Conservation (phyloP, 345 rosid species). For the Eutrema japonicum region DNA sequence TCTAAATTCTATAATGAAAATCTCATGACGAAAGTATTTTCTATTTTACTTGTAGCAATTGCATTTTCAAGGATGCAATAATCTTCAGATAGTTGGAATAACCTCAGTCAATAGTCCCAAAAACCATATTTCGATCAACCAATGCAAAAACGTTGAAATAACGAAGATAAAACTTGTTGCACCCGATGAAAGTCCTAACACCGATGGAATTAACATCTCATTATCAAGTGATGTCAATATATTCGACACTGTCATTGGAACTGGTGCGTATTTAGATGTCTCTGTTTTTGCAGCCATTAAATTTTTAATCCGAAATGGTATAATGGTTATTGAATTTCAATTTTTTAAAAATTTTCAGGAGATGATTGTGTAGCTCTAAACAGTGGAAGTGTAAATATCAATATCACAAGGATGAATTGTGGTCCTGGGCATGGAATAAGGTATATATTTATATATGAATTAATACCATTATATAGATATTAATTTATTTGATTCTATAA, state of each 20-base stretch:
- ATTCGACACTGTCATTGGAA: conserved; percentile 40
- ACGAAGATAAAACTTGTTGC: conserved; percentile 47
- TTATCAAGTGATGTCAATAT: conserved; percentile 44
- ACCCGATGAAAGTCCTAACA: conserved; percentile 59
- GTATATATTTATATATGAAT: conserved; percentile 25
- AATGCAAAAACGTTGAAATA: conserved; percentile 38
- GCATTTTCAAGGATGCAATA: conserved; percentile 33
- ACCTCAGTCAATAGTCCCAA: conserved; percentile 45
- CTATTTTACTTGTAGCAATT: conserved; percentile 33
- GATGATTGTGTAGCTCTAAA: conserved; percentile 65
- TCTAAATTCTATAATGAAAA: background rate
- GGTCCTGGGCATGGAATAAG: conserved; percentile 55
- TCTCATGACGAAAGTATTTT: background rate
- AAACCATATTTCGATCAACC: conserved; percentile 43
- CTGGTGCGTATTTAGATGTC: conserved; percentile 43
- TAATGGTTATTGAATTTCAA: background rate
- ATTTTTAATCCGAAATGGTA: background rate
- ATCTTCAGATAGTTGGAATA: conserved; percentile 44
- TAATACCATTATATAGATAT: background rate
- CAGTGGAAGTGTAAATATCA: conserved; percentile 35
- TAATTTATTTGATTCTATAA: background rate
- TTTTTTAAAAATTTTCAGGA: conserved; percentile 28
- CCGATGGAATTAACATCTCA: conserved; percentile 58
- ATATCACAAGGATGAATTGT: conserved; percentile 29
- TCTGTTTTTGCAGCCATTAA: background rate